Evolutionary conservation across 495 filamentous ascomycete species (phyloP), one percentile per base, ranked within the genome.

Genomic region (Elasticomyces elasticus): DNA sequence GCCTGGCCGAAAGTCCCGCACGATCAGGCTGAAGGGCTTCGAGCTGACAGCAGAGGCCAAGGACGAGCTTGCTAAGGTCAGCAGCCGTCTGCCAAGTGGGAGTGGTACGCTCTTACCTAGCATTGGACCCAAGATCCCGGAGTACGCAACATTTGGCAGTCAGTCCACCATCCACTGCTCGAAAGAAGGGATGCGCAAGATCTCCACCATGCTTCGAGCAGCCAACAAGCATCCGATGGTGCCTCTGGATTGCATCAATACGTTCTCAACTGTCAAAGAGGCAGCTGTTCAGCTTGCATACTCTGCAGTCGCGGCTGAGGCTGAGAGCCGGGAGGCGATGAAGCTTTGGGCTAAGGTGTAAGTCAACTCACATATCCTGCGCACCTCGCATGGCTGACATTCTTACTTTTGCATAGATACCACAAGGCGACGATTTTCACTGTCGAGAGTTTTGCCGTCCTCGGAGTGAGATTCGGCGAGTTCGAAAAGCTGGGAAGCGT

Each of bases 251-350:
- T 52, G 33, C 37, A 2, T 19, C 10, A 27, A 35, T 15, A 52
- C 35, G 12, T 52, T 52, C 24, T 5, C 3, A 11, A 38, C 49
- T 7, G 26, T 52, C n/a, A 25, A 23, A 11, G 49, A 52, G 43
- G 49, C 49, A n/a, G 35, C 15, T 5, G 35, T 52, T 1, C 49
- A 52, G 23, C 35, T 52, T n/a, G 38, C 35, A 13, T 52, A 52
- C 22, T 52, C 49, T 15, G 49, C 38, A 5, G 22, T 23, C 23
- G 25, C 37, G 5, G 19, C 33, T 13, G 49, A 52, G 13, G 49
- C 28, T n/a, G 49, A 52, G 22, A 37, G 35, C n/a, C 23, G 26
- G 5, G 49, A 42, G 49, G 33, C 49, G 2, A 30, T 43, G 9
- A 30, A 37, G 13, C 38, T 52, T 13, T 52, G 49, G 49, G 49